Evolutionary conservation across 306 rosid genomes (phyloP), one percentile per base, ranked within the genome.

Genomic region (Casuarina cunninghamiana): DNA sequence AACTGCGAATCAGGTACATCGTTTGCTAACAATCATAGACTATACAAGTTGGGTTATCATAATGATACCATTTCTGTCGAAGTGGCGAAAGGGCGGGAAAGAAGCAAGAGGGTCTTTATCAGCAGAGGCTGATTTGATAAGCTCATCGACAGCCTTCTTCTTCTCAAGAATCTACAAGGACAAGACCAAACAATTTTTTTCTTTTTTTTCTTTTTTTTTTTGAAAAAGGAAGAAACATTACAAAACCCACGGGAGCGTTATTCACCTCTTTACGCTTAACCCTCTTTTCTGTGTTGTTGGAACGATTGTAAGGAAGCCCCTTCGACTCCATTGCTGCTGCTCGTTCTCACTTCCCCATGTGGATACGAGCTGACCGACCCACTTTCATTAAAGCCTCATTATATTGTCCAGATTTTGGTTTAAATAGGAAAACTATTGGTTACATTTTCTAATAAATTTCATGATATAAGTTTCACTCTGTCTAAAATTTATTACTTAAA

Each of bases 81-180:
- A 90, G 21, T 44, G 79, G 66, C 78, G 75, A 76, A 83, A 88
- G 26, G 79, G 26, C 6, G 84, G 88, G 74, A 91, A 87, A 72
- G 83, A 71, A 16, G 89, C 79, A 53, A 92, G 91, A 73, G 80
- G 95, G 54, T 92, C 89, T 51, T 78, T 92, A 53, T 81, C 79
- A 1, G 86, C 67, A 67, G 51, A 55, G 60, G 97, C 96, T 37
- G 82, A 76, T 80, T 83, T 87, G 54, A 93, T 87, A 16, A 85
- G 87, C 68, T 81, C 85, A 72, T 91, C 89, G 12, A 71, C 50
- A 37, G 83, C 82, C 86, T 83, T 88, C 91, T 86, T 93, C 89
- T 82, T 90, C 78, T 89, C 89, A 42, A 93, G 88, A 80, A 87
- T 75, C 97, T 93, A 73, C 8, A 71, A 42, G 37, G 53, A 61